Evolutionary conservation across 305 asterid species (phyloP), one percentile per base, ranked within the genome.

Genomic region (Vinca major): DNA sequence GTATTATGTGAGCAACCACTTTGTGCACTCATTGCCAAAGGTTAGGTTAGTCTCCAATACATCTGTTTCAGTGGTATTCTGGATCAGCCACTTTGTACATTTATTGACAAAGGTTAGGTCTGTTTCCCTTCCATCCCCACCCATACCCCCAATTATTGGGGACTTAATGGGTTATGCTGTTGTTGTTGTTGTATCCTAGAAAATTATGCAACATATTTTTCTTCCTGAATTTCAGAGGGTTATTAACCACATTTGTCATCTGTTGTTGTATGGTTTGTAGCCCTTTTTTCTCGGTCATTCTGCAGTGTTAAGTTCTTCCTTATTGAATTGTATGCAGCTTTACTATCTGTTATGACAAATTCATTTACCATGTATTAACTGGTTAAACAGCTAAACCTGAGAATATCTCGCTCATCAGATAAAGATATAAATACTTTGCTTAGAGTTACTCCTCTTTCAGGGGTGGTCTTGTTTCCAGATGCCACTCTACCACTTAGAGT

Each of bases 401-500:
- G 14, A 7, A 11, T 4, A 3, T 61, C n/a, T 14, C 40, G 9
- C 16, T 12, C 49, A 21, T 63, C 40, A 21, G 16, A 10, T 58
- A 61, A 60, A 37, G 26, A 6, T 60, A 8, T 21, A 39, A 49
- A 54, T 16, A 51, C 43, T 19, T 65, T 33, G 16, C 36, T 37
- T 58, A 14, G 48, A 37, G 19, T 37, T 10, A 11, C n/a, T 72
- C 50, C 50, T 10, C 51, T 67, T 37, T 51, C 68, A 73, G 77
- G 77, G 62, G 77, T 73, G 58, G 77, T 73, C 50, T 67, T 73
- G 72, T 73, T 73, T 77, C 98, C 98, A 0, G 97, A 88, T 78
- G 97, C 98, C 66, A 86, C 85, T 61, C 96, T 92, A 81, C 98
- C 97, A 62, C 88, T 92, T 68, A 83, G 98, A 86, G 92, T 92